Conservation (phyloP, 768 basidiomycete genomes). For the Pleurotus djamor region DNA sequence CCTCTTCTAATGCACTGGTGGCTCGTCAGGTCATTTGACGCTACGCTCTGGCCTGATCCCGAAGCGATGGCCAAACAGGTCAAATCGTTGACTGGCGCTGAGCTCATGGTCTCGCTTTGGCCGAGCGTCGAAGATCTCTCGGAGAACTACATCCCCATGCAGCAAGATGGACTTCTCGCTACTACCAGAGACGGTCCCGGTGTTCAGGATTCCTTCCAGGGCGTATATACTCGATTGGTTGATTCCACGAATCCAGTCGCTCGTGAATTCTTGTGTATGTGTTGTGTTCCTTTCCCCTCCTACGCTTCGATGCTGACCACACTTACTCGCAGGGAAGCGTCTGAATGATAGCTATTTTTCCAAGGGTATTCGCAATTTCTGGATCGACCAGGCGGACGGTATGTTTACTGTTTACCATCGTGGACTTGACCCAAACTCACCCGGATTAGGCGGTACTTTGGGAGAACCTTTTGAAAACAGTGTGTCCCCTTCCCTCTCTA, state of each 20-base stretch:
- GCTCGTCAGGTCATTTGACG: conserved; percentile 28
- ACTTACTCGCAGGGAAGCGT: conserved; percentile 23
- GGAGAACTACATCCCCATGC: conserved; percentile 26
- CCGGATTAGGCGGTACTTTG: conserved; percentile 24
- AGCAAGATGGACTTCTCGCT: conserved; percentile 26
- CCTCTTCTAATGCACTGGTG: background rate
- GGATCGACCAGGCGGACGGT: conserved; percentile 36
- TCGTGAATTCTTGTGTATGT: conserved; percentile 30
- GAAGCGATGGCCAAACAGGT: conserved; percentile 29
- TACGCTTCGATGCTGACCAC: background rate
- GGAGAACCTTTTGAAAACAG: conserved; percentile 34
- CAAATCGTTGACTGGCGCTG: conserved; percentile 30
- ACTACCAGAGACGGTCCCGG: conserved; percentile 33
- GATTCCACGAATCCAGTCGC: conserved; percentile 35
- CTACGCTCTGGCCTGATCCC: conserved; percentile 30
- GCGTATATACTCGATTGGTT: conserved; percentile 31
- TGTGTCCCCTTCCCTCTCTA: conserved; percentile 4
- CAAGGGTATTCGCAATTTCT: conserved; percentile 32
- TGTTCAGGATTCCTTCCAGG: conserved; percentile 30
- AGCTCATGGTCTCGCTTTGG: conserved; percentile 37
- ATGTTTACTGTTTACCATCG: background rate
- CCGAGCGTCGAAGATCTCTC: conserved; percentile 35
- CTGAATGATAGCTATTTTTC: conserved; percentile 34
- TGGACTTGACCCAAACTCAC: background rate
- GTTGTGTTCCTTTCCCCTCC: background rate